Percentiles rank a stretch among this genome's conserved stretches.
Conservation (phyloP, 2,329 filamentous ascomycete genomes). For the Diaporthe longicolla region DNA sequence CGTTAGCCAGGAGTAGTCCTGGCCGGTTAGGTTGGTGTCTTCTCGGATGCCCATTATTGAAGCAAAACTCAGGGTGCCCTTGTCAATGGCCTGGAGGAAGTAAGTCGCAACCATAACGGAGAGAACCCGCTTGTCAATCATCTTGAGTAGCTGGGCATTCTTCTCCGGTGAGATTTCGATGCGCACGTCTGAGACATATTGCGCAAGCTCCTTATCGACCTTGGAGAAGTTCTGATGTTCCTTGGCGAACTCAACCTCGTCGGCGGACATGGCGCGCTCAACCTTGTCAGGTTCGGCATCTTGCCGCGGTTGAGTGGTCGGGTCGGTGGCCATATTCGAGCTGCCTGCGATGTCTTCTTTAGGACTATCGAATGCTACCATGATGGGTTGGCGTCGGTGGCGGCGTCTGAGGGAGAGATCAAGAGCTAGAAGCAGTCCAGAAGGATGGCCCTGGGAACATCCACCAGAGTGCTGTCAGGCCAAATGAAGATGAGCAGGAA, state of each 20-base stretch:
- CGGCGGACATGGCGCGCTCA: slow-evolving; percentile 43
- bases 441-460: not conserved
- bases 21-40: slow-evolving; percentile 63
- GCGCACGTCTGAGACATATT: slow-evolving; percentile 72
- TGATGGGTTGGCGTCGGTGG: not conserved
- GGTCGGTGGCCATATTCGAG: slow-evolving; percentile 2
- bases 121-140: slow-evolving; percentile 78
- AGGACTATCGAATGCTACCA: not conserved
- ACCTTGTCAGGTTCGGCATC: slow-evolving; percentile 29
- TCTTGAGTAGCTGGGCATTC: slow-evolving; percentile 70
- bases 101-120: slow-evolving; percentile 81
- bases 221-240: slow-evolving; percentile 64
- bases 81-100: slow-evolving; percentile 79
- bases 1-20: slow-evolving; percentile 78
- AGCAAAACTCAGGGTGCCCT: slow-evolving; percentile 75
- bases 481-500: slow-evolving; percentile 2
- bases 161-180: slow-evolving; percentile 73
- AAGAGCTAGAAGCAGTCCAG: not conserved
- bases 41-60: slow-evolving; percentile 73
- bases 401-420: not conserved
- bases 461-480: not conserved
- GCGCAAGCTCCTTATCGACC: slow-evolving; percentile 79
- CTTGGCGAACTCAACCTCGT: slow-evolving; percentile 51
- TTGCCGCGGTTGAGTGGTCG: slow-evolving; percentile 8
- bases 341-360: slow-evolving; percentile 15